These are phyloP conservation scores for Huntiella bhutanensis DNA, from an alignment of 2,329 filamentous ascomycete genomes.

Conservation along the genomic window DNA sequence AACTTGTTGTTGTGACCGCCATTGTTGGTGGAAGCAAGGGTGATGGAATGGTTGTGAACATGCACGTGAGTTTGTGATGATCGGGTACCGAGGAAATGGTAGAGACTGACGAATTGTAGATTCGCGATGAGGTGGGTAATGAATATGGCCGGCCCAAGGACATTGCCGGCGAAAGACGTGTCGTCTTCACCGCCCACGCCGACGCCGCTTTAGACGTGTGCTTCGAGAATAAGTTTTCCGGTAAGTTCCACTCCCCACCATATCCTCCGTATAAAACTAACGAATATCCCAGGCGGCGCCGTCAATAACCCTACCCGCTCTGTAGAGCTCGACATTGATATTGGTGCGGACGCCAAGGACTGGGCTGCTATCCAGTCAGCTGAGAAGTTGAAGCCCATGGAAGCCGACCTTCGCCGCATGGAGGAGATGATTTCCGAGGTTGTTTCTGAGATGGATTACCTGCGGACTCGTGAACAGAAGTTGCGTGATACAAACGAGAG, in stretches of 20 bases:
- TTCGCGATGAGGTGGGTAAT: slow-evolving; percentile 87
- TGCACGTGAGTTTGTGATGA: slow-evolving; percentile 47
- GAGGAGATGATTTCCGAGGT: slow-evolving; percentile 82
- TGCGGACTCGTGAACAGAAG: slow-evolving; percentile 77
- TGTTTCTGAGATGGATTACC: slow-evolving; percentile 89
- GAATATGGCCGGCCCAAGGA: slow-evolving; percentile 87
- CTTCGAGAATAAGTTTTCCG: slow-evolving; percentile 67
- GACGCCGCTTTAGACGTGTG: slow-evolving; percentile 93
- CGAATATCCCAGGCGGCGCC: slow-evolving; percentile 12
- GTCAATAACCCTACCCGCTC: slow-evolving; percentile 40
- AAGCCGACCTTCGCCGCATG: slow-evolving; percentile 81
- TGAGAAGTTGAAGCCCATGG: slow-evolving; percentile 94
- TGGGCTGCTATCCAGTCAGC: slow-evolving; percentile 91
- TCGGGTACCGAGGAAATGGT: not conserved
- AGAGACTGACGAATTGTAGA: slow-evolving; percentile 32
- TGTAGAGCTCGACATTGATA: slow-evolving; percentile 86
- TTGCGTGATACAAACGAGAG: slow-evolving; percentile 97
- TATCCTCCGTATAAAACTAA: not conserved
- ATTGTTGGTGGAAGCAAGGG: slow-evolving; percentile 70
- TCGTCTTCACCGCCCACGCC: slow-evolving; percentile 80
- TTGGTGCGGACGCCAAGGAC: slow-evolving; percentile 92
- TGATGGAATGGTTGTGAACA: slow-evolving; percentile 84
- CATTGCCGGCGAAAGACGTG: slow-evolving; percentile 75
- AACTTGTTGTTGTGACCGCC: slow-evolving; percentile 85
- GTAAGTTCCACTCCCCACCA: slow-evolving; percentile 27